Percentiles rank a stretch among this genome's conserved stretches.
Conservation (phyloP, 345 rosid genomes). For the Salix viminalis region DNA sequence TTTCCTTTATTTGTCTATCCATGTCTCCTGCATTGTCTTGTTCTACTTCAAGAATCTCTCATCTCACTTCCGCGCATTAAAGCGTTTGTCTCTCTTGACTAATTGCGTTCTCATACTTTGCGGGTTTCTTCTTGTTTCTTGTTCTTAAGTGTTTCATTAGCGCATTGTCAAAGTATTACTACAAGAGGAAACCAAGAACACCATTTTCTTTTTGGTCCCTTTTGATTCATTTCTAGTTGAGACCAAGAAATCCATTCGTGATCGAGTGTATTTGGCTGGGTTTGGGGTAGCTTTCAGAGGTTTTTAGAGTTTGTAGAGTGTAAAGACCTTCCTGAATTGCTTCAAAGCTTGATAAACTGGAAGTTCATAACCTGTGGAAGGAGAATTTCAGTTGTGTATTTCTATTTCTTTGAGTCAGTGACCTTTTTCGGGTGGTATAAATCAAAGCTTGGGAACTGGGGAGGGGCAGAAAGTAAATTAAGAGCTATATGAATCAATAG, state of each 20-base stretch:
- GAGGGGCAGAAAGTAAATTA: slow-evolving; percentile 10
- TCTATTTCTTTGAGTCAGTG: slow-evolving; percentile 10
- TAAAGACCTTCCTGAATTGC: neutral
- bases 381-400: slow-evolving; percentile 13
- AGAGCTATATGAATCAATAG: slow-evolving; percentile 36
- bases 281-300: neutral
- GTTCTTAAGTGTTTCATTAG: slow-evolving; percentile 12
- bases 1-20: slow-evolving; percentile 24
- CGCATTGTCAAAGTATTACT: slow-evolving; percentile 13
- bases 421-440: slow-evolving; percentile 18
- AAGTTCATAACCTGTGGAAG: slow-evolving; percentile 15
- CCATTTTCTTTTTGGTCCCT: slow-evolving; percentile 19
- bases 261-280: neutral
- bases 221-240: slow-evolving; percentile 12
- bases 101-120: slow-evolving; percentile 24
- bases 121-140: slow-evolving; percentile 23
- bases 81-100: slow-evolving; percentile 30
- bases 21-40: slow-evolving; percentile 73
- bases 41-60: slow-evolving; percentile 65
- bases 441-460: slow-evolving; percentile 14
- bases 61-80: slow-evolving; percentile 66
- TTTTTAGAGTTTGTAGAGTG: neutral
- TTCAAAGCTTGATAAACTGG: neutral
- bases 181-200: slow-evolving; percentile 18
- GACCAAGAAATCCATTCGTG: neutral